Percentiles rank a stretch among this genome's conserved stretches.
These are phyloP conservation scores for Stephanocyclus meneghinianus DNA, from an alignment of 352 stramenopile genomes.

Conservation along the genomic window DNA sequence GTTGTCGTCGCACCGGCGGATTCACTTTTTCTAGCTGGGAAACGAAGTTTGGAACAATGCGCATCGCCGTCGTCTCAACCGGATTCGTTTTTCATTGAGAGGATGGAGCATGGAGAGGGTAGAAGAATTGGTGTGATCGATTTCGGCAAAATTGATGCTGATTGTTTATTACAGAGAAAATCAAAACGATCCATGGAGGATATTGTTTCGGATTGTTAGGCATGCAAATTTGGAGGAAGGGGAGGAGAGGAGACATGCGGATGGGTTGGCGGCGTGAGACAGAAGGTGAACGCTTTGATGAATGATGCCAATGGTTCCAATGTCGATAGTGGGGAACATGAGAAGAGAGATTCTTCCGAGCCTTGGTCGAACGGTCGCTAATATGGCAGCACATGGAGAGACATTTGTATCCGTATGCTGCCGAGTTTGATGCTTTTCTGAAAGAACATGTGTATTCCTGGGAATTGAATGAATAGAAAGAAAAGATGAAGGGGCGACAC, in stretches of 20 bases:
- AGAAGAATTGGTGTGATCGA: conserved; percentile 41
- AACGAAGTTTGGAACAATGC: conserved; percentile 39
- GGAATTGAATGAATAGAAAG: conserved; percentile 44
- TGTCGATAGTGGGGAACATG: neutral
- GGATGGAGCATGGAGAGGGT: conserved; percentile 27
- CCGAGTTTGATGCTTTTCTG: conserved; percentile 52
- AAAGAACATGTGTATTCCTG: conserved; percentile 48
- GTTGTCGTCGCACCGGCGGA: conserved; percentile 47
- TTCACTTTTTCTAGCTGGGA: conserved; percentile 23
- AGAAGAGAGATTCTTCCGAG: neutral
- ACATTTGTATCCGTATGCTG: conserved; percentile 43
- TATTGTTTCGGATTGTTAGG: conserved; percentile 41
- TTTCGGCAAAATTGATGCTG: conserved; percentile 47
- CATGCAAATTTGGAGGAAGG: conserved; percentile 51
- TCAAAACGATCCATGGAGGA: conserved; percentile 29
- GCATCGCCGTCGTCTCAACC: conserved; percentile 38
- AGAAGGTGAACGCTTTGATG: conserved; percentile 44
- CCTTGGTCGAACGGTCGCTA: conserved; percentile 23
- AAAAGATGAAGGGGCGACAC: neutral
- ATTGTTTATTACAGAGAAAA: conserved; percentile 59
- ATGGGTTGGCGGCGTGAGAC: conserved; percentile 33
- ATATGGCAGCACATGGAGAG: conserved; percentile 53
- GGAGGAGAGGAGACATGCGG: conserved; percentile 31
- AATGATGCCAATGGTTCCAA: neutral
- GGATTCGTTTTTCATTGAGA: conserved; percentile 59